Percentiles rank a stretch among this genome's conserved stretches.
phyloP scores from a whole-genome alignment of 176 grass and related monocot species.

The Ensete glaucum region DNA sequence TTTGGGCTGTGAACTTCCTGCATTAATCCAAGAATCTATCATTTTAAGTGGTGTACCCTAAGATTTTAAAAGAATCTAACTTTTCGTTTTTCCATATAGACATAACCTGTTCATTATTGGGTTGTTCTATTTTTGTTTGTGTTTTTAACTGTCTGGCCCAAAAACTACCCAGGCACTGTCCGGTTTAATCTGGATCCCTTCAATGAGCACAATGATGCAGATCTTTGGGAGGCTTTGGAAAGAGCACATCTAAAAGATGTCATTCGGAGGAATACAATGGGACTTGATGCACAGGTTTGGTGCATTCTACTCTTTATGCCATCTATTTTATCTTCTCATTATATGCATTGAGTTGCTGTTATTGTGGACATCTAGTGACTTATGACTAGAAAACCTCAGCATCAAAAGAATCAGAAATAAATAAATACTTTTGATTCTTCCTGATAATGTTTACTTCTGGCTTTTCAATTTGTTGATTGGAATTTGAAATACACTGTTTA shows the following conservation, averaged over 20 bases:
- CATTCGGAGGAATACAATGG: constrained; percentile 76
- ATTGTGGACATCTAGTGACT: not conserved
- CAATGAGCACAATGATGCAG: constrained; percentile 92
- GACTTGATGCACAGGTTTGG: constrained; percentile 82
- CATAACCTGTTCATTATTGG: too few species aligned
- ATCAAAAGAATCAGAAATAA: not conserved
- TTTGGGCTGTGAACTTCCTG: not conserved
- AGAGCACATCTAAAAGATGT: constrained; percentile 97
- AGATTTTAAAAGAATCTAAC: too few species aligned
- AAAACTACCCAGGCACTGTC: constrained; percentile 55
- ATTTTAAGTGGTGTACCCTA: too few species aligned
- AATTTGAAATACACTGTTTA: not conserved
- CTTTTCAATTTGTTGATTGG: not conserved
- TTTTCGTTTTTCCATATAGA: too few species aligned
- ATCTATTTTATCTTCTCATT: not conserved
- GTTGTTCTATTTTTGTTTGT: not conserved
- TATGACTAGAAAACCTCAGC: not conserved
- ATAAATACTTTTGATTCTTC: not conserved
- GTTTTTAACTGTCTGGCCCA: not conserved
- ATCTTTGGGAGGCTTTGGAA: constrained; percentile 96
- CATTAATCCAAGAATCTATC: too few species aligned
- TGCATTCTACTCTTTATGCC: constrained; percentile 16
- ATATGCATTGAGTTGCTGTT: too few species aligned
- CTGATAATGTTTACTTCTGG: not conserved
- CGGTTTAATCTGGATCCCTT: constrained; percentile 99